Evolutionary conservation across 129 eudicot species (phyloP).

Genomic region (Oenanthe sinensis): DNA sequence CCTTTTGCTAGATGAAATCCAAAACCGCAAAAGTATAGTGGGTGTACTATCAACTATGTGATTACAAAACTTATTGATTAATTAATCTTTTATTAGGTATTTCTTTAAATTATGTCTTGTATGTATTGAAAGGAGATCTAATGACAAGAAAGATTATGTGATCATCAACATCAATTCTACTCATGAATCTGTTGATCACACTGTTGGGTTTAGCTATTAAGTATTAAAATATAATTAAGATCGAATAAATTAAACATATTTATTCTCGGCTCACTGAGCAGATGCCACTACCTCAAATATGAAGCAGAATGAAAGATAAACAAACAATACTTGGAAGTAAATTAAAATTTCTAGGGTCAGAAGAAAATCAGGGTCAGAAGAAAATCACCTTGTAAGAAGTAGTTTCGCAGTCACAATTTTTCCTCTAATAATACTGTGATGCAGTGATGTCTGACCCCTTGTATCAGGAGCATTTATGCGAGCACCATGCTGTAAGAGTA

Average conservation of each 20-base stretch:
- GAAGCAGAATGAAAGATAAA: background rate
- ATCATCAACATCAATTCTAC: background rate
- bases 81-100: background rate
- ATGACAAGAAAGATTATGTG: background rate
- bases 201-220: background rate
- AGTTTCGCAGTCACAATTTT: constrained; percentile 51
- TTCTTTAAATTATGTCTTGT: background rate
- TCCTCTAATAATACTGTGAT: constrained; percentile 59
- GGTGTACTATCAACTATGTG: background rate
- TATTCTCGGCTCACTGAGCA: background rate
- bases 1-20: background rate
- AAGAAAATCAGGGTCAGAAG: constrained; percentile 15
- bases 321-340: background rate
- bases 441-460: constrained; percentile 78
- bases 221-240: background rate
- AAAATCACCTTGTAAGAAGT: constrained; percentile 57
- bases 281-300: background rate
- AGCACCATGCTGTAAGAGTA: constrained; percentile 84
- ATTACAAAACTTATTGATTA: background rate
- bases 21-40: background rate
- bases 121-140: background rate
- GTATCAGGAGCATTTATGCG: constrained; percentile 52
- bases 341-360: background rate
- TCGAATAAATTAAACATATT: background rate
- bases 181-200: background rate